Evolutionary conservation across 140 eudicot species (phyloP).

Genomic region (Bidens hawaiensis): DNA sequence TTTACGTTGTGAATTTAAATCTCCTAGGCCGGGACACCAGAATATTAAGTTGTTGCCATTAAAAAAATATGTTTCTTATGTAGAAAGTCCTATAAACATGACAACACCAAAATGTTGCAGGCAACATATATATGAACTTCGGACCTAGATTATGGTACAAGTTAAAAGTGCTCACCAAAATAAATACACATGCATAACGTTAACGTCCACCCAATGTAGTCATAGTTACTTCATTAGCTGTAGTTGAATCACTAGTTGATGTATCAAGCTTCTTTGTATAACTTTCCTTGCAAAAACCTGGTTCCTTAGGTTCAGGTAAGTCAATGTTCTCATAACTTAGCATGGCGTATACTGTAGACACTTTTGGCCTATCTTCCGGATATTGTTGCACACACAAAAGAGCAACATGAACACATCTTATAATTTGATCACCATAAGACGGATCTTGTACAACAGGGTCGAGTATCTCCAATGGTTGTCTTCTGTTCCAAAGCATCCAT

Average conservation of each 20-base stretch:
- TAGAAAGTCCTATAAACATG: no score
- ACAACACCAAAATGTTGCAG: background rate
- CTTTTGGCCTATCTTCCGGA: slow-evolving; percentile 37
- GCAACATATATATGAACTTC: background rate
- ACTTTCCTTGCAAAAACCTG: slow-evolving; percentile 37
- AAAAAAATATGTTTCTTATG: no score
- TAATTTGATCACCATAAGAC: slow-evolving; percentile 16
- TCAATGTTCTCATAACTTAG: slow-evolving; percentile 30
- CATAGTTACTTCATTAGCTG: slow-evolving; percentile 39
- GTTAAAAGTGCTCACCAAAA: slow-evolving; percentile 6
- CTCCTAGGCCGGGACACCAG: no score
- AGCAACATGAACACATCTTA: slow-evolving; percentile 39
- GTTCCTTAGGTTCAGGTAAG: slow-evolving; percentile 37
- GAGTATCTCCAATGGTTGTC: slow-evolving; percentile 24
- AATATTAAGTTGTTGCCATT: no score
- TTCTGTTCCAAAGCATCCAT: slow-evolving; percentile 47
- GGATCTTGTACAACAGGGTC: slow-evolving; percentile 30
- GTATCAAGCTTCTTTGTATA: slow-evolving; percentile 21
- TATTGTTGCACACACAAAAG: slow-evolving; percentile 48
- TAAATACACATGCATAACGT: background rate
- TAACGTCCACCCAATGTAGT: slow-evolving; percentile 34
- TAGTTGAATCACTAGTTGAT: slow-evolving; percentile 19
- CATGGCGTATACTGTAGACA: slow-evolving; percentile 41
- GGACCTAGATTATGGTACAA: background rate
- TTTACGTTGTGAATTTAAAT: no score